phyloP scores from a whole-genome alignment of 805 yeast genomes.

The Wickerhamia fluorescens region DNA sequence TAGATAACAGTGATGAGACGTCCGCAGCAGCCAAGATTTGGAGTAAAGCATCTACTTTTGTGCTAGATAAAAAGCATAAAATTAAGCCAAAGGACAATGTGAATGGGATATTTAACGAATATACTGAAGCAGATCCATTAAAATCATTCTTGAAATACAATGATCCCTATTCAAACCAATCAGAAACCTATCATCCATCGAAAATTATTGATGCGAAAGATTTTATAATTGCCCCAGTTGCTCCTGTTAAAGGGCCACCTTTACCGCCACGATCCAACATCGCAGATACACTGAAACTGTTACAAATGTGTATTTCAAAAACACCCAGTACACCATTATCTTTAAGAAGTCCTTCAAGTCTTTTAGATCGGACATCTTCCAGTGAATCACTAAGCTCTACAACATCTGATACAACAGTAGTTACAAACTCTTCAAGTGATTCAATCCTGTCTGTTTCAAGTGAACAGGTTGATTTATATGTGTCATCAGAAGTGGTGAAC shows the following conservation, averaged over 20 bases:
- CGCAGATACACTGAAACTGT: constrained; percentile 2
- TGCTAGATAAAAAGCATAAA: constrained; percentile 13
- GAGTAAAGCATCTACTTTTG: constrained; percentile 17
- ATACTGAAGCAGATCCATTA: constrained; percentile 26
- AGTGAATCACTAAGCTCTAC: no score
- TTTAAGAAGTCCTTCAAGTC: no score
- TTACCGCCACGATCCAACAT: constrained; percentile 5
- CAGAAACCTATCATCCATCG: constrained; percentile 25
- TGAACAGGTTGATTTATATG: no score
- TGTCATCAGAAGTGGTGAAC: constrained; percentile 12
- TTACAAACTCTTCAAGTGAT: no score
- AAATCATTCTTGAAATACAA: constrained; percentile 20
- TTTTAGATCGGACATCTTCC: no score
- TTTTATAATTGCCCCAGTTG: constrained; percentile 2
- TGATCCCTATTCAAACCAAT: constrained; percentile 16
- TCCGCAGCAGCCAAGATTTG: constrained; percentile 19
- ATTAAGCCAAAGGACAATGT: constrained; percentile 21
- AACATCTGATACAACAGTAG: no score
- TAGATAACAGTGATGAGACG: constrained; percentile 22
- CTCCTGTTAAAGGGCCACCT: constrained; percentile 1
- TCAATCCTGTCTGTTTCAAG: no score
- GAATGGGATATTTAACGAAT: constrained; percentile 26
- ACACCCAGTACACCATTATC: no score
- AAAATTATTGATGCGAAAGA: constrained; percentile 7
- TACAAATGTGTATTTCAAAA: no score